Evolutionary conservation across 371 early-diverging fungal species (phyloP).

Genomic region (Lichtheimia ornata): DNA sequence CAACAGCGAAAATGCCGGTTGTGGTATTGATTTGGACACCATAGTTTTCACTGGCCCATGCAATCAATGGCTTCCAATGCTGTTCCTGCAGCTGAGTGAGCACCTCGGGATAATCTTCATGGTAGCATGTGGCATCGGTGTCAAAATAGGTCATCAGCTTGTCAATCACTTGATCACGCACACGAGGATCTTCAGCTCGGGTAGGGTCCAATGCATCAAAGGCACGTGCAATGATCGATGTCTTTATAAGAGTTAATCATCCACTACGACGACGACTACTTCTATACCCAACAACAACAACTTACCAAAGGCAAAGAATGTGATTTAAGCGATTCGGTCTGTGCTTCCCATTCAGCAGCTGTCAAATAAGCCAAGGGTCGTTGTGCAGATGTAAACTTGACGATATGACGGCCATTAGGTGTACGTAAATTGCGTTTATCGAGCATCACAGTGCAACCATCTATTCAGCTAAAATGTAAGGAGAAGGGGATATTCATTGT

Average conservation of each 20-base stretch:
- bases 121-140: conserved; percentile 89
- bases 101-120: conserved; percentile 74
- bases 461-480: conserved; percentile 21
- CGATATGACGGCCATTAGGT: conserved; percentile 68
- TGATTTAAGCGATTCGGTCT: conserved; percentile 73
- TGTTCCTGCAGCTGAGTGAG: conserved; percentile 78
- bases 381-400: conserved; percentile 62
- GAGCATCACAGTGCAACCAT: conserved; percentile 63
- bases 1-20: conserved; percentile 66
- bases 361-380: conserved; percentile 75
- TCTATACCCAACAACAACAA: too few relatives aligned
- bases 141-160: conserved; percentile 80
- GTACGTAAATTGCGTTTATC: conserved; percentile 86
- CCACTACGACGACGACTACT: too few relatives aligned
- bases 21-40: conserved; percentile 75
- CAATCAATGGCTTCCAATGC: conserved; percentile 83
- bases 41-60: conserved; percentile 72
- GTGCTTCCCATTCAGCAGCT: conserved; percentile 94
- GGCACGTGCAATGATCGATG: conserved; percentile 84
- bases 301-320: conserved; percentile 86
- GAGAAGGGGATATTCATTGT: background rate
- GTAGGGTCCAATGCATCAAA: conserved; percentile 70
- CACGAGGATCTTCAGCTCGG: conserved; percentile 28
- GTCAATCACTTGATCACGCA: conserved; percentile 69
- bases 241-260: conserved; percentile 43